These are phyloP conservation scores for Arachis stenosperma DNA, from an alignment of 306 rosid genomes.

Conservation along the genomic window DNA sequence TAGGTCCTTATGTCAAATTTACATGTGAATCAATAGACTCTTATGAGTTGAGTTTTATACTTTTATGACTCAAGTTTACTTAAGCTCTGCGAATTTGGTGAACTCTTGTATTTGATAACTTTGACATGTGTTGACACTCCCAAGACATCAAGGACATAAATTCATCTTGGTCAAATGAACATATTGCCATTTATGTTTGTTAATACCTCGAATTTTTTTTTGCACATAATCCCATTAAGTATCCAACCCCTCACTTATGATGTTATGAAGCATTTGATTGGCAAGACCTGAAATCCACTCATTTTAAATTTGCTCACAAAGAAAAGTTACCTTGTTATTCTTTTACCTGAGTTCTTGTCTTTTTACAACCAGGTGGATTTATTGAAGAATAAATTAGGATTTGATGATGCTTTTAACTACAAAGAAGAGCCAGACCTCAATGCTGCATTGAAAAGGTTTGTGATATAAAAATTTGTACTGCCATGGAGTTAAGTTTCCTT, in stretches of 20 bases:
- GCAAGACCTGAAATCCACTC: conserved; percentile 5
- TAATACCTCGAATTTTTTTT: not conserved
- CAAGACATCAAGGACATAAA: not conserved
- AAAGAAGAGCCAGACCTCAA: conserved; percentile 44
- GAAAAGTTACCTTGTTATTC: not conserved
- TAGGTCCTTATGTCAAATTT: no score
- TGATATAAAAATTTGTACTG: not conserved
- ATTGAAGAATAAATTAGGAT: conserved; percentile 42
- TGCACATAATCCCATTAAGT: not conserved
- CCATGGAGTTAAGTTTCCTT: not conserved
- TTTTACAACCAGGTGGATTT: conserved; percentile 36
- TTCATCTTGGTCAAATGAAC: not conserved
- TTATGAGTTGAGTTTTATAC: no score
- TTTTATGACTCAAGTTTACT: no score
- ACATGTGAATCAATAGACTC: no score
- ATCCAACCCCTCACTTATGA: not conserved
- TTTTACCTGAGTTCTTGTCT: not conserved
- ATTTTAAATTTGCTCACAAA: not conserved
- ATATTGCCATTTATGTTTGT: not conserved
- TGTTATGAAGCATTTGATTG: not conserved
- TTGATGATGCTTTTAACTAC: conserved; percentile 44
- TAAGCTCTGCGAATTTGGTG: no score
- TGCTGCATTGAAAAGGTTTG: conserved; percentile 37
- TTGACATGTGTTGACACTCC: not conserved
- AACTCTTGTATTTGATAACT: not conserved